A percentile compares a stretch with the other conserved stretches of the same genome.
These are phyloP conservation scores for Orbilia javanica DNA, from an alignment of 2,329 filamentous ascomycete genomes.

Conservation along the genomic window DNA sequence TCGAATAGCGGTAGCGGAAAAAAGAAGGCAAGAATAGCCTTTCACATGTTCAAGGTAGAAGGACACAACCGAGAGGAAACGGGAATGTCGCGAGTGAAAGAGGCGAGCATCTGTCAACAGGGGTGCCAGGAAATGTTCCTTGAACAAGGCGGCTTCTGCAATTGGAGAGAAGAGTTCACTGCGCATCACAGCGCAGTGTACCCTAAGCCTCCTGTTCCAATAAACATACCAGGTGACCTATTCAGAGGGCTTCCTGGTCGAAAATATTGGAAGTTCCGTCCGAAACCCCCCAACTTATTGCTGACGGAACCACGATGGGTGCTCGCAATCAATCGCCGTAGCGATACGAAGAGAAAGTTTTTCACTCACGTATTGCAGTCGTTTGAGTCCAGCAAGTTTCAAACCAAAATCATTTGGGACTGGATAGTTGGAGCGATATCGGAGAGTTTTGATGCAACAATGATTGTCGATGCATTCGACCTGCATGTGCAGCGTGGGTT, in stretches of 20 bases:
- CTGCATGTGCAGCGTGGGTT: conserved; percentile 2
- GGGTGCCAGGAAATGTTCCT: conserved; percentile 7
- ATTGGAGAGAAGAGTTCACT: conserved; percentile 5
- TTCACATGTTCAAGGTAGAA: conserved; percentile 49
- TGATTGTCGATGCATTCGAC: neutral
- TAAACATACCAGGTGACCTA: conserved; percentile 20
- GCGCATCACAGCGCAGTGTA: conserved; percentile 2
- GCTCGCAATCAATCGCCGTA: neutral
- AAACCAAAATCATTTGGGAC: neutral
- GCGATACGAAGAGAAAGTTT: conserved; percentile 2
- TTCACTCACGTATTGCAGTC: neutral
- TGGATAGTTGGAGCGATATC: conserved; percentile 5
- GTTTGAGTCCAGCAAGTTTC: neutral
- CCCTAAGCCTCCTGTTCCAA: conserved; percentile 10
- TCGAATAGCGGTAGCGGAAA: conserved; percentile 5
- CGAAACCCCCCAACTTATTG: neutral
- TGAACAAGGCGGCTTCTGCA: conserved; percentile 10
- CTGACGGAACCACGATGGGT: neutral
- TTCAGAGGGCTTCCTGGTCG: neutral
- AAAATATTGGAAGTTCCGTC: neutral
- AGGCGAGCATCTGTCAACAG: conserved; percentile 39
- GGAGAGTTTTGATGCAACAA: conserved; percentile 20
- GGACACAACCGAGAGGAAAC: conserved; percentile 44
- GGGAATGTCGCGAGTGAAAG: conserved; percentile 56
- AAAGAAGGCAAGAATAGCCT: conserved; percentile 48